phyloP scores from a whole-genome alignment of 78 protist species.

The Bigelowiella natans region DNA sequence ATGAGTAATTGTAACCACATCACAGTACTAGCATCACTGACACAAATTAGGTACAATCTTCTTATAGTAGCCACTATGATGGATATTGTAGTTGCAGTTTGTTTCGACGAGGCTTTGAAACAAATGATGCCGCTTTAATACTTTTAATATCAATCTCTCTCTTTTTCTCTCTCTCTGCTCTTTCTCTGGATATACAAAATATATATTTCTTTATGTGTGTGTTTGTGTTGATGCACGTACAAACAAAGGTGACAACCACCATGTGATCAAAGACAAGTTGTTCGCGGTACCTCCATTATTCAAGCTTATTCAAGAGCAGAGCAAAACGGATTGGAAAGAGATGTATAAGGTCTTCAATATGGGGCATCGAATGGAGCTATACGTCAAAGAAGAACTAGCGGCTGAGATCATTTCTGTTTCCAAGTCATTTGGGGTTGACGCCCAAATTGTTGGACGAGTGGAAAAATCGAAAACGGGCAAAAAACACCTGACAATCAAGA shows the following conservation, averaged over 20 bases:
- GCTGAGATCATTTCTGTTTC: background rate
- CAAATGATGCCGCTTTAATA: too few species aligned
- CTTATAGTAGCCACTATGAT: too few species aligned
- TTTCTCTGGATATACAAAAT: background rate
- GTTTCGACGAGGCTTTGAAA: too few species aligned
- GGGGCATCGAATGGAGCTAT: constrained; percentile 37
- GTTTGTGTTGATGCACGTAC: background rate
- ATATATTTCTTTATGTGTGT: background rate
- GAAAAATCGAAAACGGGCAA: background rate
- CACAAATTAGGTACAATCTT: too few species aligned
- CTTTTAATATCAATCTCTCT: too few species aligned
- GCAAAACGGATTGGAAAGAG: constrained; percentile 33
- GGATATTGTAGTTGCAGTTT: too few species aligned
- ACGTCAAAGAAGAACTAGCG: background rate
- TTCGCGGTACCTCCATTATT: constrained; percentile 30
- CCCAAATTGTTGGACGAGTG: background rate
- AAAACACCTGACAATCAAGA: background rate
- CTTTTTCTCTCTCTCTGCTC: too few species aligned
- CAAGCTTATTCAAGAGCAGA: constrained; percentile 10
- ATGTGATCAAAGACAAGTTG: constrained; percentile 32
- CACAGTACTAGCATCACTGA: too few species aligned
- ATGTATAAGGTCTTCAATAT: constrained; percentile 19
- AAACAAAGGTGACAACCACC: constrained; percentile 15
- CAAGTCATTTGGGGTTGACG: background rate
- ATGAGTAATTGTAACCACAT: too few species aligned